Conservation (phyloP, 495 filamentous ascomycete genomes). For the Penicillium lagena region DNA sequence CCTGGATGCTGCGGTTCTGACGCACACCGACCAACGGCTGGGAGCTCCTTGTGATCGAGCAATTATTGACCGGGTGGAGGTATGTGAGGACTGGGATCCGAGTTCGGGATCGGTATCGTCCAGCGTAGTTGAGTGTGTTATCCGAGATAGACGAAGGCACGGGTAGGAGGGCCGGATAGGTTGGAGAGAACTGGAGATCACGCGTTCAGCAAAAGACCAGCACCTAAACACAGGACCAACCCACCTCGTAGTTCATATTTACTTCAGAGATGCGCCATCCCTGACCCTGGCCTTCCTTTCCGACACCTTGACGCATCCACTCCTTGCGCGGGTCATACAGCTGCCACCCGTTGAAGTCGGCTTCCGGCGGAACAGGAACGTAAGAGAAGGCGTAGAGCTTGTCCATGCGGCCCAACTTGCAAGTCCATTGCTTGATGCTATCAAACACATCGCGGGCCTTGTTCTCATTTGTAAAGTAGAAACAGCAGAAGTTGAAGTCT, state of each 20-base stretch:
- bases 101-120: constrained; percentile 76
- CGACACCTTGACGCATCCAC: constrained; percentile 74
- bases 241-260: constrained; percentile 74
- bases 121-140: constrained; percentile 92
- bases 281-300: constrained; percentile 64
- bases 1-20: constrained; percentile 87
- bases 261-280: constrained; percentile 90
- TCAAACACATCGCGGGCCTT: constrained; percentile 84
- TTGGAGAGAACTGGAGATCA: constrained; percentile 69
- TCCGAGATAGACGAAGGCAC: constrained; percentile 89
- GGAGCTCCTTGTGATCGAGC: constrained; percentile 90
- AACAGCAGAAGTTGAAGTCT: constrained; percentile 87
- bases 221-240: not conserved
- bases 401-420: constrained; percentile 75
- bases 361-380: constrained; percentile 65
- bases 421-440: constrained; percentile 74
- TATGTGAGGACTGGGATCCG: constrained; percentile 88
- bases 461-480: constrained; percentile 73
- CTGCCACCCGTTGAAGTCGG: constrained; percentile 72
- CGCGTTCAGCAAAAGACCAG: constrained; percentile 17
- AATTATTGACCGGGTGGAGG: constrained; percentile 93
- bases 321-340: constrained; percentile 83
- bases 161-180: constrained; percentile 82
- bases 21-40: constrained; percentile 87
- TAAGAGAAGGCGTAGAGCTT: constrained; percentile 91